Conservation (phyloP, 768 basidiomycete genomes). For the Tylopilus plumbeoviolaceoides region DNA sequence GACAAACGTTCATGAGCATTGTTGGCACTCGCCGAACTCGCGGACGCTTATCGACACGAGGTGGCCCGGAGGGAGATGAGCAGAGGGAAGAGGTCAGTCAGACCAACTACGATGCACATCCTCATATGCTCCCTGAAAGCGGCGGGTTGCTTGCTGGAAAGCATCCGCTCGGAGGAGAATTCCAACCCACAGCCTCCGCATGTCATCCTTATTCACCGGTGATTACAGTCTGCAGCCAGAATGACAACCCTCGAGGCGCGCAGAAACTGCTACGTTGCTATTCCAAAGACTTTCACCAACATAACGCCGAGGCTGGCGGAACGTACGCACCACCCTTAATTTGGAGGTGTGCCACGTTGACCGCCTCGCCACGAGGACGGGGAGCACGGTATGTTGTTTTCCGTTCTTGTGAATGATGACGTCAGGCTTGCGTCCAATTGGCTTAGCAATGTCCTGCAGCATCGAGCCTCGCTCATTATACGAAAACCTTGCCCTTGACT, state of each 20-base stretch:
- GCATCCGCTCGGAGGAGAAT: conserved; percentile 51
- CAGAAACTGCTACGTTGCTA: conserved; percentile 46
- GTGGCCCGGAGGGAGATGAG: conserved; percentile 32
- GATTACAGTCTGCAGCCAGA: conserved; percentile 30
- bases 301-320: conserved; percentile 40
- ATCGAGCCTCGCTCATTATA: conserved; percentile 55
- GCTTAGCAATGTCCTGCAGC: conserved; percentile 67
- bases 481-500: conserved; percentile 46
- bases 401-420: conserved; percentile 4
- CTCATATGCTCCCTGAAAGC: conserved; percentile 52
- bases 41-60: conserved; percentile 46
- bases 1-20: conserved; percentile 74
- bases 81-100: conserved; percentile 42
- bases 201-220: conserved; percentile 18
- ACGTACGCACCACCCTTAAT: conserved; percentile 37
- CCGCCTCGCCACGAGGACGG: conserved; percentile 69
- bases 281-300: conserved; percentile 44
- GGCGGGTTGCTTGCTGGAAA: conserved; percentile 55
- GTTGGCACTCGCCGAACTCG: conserved; percentile 69
- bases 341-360: conserved; percentile 9
- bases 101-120: conserved; percentile 50
- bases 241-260: conserved; percentile 55
- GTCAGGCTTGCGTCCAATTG: conserved; percentile 14
- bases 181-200: conserved; percentile 18
- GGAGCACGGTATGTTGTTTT: conserved; percentile 65